These are phyloP conservation scores for Luffa aegyptiaca DNA, from an alignment of 306 rosid species.

Conservation along the genomic window DNA sequence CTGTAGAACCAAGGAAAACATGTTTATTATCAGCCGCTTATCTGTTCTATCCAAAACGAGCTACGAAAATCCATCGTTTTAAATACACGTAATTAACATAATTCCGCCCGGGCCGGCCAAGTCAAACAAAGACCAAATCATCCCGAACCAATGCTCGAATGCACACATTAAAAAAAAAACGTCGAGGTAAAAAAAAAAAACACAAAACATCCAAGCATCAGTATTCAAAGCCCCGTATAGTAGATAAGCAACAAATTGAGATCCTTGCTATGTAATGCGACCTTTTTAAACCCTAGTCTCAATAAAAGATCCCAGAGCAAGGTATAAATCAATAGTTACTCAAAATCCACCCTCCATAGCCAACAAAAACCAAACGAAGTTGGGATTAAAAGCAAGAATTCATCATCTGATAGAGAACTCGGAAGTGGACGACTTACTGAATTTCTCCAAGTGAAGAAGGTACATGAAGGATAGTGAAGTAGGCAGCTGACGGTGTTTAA, in stretches of 20 bases:
- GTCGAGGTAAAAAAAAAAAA: slow-evolving; percentile 10
- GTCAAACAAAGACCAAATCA: slow-evolving; percentile 31
- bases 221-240: slow-evolving; percentile 13
- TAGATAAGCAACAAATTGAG: slow-evolving; percentile 16
- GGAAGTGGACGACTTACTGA: slow-evolving; percentile 23
- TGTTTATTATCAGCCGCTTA: not conserved
- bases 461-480: slow-evolving; percentile 11
- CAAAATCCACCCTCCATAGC: not conserved
- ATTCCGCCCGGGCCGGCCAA: slow-evolving; percentile 15
- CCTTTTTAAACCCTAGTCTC: slow-evolving; percentile 45
- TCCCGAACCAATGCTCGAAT: slow-evolving; percentile 10
- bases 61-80: not conserved
- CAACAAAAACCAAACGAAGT: slow-evolving; percentile 18
- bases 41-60: not conserved
- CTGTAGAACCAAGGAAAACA: not conserved
- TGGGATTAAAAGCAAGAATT: slow-evolving; percentile 4
- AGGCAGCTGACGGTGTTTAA: slow-evolving; percentile 12
- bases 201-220: slow-evolving; percentile 26
- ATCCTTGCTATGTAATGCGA: slow-evolving; percentile 2
- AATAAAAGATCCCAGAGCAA: slow-evolving; percentile 14
- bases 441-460: slow-evolving; percentile 21
- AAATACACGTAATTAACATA: not conserved
- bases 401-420: slow-evolving; percentile 9
- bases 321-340: slow-evolving; percentile 11
- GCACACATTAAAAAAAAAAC: slow-evolving; percentile 15